Conservation (phyloP, 345 rosid species). For the Eucalyptus polyanthemos region DNA sequence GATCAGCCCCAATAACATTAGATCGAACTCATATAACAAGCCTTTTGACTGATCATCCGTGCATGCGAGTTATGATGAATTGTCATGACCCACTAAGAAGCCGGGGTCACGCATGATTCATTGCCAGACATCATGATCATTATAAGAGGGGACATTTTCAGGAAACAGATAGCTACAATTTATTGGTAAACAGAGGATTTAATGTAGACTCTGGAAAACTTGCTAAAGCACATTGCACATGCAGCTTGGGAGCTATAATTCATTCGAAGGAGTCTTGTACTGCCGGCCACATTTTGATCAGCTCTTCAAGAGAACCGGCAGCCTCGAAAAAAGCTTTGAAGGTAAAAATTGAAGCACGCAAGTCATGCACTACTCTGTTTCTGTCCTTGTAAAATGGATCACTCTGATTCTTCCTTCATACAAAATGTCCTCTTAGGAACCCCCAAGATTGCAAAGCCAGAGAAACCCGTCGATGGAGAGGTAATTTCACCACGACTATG, state of each 20-base stretch:
- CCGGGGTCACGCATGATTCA: neutral
- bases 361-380: neutral
- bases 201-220: neutral
- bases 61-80: neutral
- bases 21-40: neutral
- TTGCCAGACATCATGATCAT: neutral
- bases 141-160: neutral
- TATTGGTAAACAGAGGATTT: neutral
- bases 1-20: neutral
- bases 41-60: neutral
- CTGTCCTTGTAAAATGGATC: neutral
- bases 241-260: constrained; percentile 97
- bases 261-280: constrained; percentile 93
- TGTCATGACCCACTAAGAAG: neutral
- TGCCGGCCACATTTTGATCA: constrained; percentile 99
- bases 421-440: constrained; percentile 39
- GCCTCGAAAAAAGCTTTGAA: constrained; percentile 96
- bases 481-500: constrained; percentile 18
- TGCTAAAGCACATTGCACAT: neutral
- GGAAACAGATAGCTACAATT: neutral
- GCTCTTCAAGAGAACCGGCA: constrained; percentile 90
- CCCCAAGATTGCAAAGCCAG: constrained; percentile 80
- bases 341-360: constrained; percentile 17
- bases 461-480: constrained; percentile 66
- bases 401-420: neutral